Base-by-base conservation (phyloP, 1,139 yeast genomes). In the Geotrichum fermentans region DNA sequence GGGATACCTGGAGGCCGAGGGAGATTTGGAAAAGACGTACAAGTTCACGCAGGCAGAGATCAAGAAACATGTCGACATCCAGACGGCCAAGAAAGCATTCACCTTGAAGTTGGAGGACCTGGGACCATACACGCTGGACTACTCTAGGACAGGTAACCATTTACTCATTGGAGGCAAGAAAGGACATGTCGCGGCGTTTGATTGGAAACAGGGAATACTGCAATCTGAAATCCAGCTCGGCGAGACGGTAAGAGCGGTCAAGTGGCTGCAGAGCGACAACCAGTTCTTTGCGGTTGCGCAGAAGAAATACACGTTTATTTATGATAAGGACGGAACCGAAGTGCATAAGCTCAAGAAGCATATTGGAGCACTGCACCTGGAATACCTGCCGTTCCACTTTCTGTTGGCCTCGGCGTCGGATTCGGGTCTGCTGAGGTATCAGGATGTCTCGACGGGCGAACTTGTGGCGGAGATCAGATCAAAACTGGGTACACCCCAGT, bases 221-320 rank as follows among this genome's bases (percentile, higher is more conserved):
- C 83, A 80, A 52, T 81, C 95, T 47, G 99, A 94, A 65, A 67
- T 94, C 49, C 80, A 87, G 62, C 72, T 94, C 24, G 83, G 84
- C 59, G 98, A 94, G 67, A 88, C 97, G 0, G 87, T 89, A 8
- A 78, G 87, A 61, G 95, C 90, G 1, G 96, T 90, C 36, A 85
- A 89, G 61, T 89, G 83, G 70, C 73, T 94, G 55, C 97, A 92
- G 61, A 88, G 84, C 62, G 95, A 89, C 62, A 57, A 58, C 48
- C 96, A 90, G 67, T 89, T 76, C 66, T 90, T 87, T 70, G 99
- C 98, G 0, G 96, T 83, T 14, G 98, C 99, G 1, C 99, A 94
- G 69, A 90, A 89, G 69, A 90, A 89, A 66, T 87, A 92, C 66
- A 86, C 95, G 0, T 94, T 83, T 64, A 86, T 94, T 39, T 94